A percentile compares a stretch with the other conserved stretches of the same genome.
Conservation (phyloP, 768 basidiomycete genomes). For the Auriscalpium orientale region DNA sequence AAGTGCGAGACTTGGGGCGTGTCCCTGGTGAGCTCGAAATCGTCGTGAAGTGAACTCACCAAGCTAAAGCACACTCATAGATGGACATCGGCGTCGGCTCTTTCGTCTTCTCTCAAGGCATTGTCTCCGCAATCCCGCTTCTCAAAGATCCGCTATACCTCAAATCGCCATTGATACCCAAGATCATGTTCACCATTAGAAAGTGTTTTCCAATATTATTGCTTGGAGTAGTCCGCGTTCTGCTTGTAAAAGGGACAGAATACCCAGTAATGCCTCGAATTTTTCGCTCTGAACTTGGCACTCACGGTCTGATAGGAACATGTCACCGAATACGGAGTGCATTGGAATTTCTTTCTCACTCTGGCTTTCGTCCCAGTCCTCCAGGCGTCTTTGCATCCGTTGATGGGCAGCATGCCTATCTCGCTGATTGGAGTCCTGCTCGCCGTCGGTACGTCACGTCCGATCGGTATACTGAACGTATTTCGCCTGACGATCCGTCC, state of each 20-base stretch:
- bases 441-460: conserved; percentile 39
- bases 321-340: conserved; percentile 89
- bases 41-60: background rate
- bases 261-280: conserved; percentile 64
- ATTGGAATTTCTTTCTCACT: conserved; percentile 99
- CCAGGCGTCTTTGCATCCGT: conserved; percentile 60
- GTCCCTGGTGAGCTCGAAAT: conserved; percentile 59
- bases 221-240: conserved; percentile 69
- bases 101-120: conserved; percentile 93
- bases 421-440: conserved; percentile 56
- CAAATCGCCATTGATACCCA: conserved; percentile 38
- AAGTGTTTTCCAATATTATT: conserved; percentile 62
- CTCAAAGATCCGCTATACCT: conserved; percentile 56
- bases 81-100: conserved; percentile 98
- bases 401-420: conserved; percentile 50
- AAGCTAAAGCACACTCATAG: conserved; percentile 32
- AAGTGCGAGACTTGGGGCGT: conserved; percentile 95
- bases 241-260: conserved; percentile 86
- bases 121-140: conserved; percentile 81
- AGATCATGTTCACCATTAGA: conserved; percentile 40
- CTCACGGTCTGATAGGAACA: conserved; percentile 58
- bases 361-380: conserved; percentile 73
- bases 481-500: background rate
- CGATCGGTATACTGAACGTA: background rate
- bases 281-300: background rate